Evolutionary conservation across 768 basidiomycete genomes (phyloP), one percentile per base, ranked within the genome.

Genomic region (Naematelia aurantialba): DNA sequence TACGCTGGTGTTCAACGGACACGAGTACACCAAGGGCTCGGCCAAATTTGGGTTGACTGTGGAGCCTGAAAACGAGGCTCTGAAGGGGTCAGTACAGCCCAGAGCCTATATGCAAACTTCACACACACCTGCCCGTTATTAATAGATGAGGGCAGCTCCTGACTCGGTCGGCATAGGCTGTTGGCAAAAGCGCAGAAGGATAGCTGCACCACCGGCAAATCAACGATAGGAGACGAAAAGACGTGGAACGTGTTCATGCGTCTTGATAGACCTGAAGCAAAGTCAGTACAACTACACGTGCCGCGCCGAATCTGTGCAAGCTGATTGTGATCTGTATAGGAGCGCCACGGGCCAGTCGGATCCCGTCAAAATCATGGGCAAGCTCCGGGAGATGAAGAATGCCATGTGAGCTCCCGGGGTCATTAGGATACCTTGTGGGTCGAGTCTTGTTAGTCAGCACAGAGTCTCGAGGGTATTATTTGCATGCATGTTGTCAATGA

Each of bases 161-260:
- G 4, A 48, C 24, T 4, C 44, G 1, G 45, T 50, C 50, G 31
- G 13, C 24, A 13, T 22, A 73, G 72, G 26, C 83, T 96, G 27
- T 79, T 79, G 5, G 79, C 82, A 45, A 79, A 90, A 19, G 82
- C 83, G 22, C 72, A 82, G 52, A 79, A 81, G 47, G 85, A 90
- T 68, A 70, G 81, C 56, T 76, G 84, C 46, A 91, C 88, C 3
- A 84, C 87, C 3, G 91, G 93, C 42, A 79, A 87, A 72, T 87
- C 88, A 12, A 96, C 91, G 0, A 92, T 98, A 51, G 88, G 83
- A 0, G 89, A 98, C 65, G 94, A 98, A 80, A 92, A 91, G 79
- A 80, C 85, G 63, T 93, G 89, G 89, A 98, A 98, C 77, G 85
- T 91, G 5, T 97, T 97, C 77, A 91, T 96, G 90, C 83, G 91